Evolutionary conservation across 129 eudicot genomes (phyloP), one percentile per base, ranked within the genome.

Genomic region (Escallonia herrerae): DNA sequence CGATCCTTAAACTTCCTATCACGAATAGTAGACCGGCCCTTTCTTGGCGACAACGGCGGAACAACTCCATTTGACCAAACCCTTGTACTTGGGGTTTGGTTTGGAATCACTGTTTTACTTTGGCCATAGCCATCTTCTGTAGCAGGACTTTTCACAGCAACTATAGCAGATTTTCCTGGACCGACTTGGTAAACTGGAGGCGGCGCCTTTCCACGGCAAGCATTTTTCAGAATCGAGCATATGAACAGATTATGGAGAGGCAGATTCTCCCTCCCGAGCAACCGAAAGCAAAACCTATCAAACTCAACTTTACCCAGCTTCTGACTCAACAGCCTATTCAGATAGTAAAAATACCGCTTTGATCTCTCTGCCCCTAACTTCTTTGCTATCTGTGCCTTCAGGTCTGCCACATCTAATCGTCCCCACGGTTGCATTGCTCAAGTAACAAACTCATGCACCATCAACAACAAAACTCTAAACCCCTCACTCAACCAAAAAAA

Each of bases 331-430:
- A 48, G 51, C 43, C 58, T 65, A 65, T 48, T 50, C 54, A 65
- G 33, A 22, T 48, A 65, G 37, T 22, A 48, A 50, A 48, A 47
- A 12, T 65, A 65, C 43, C 45, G 53, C 40, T 45, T 65, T 38
- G 54, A 65, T 33, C 69, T 65, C 45, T 65, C 69, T 8, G 69
- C 33, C 15, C 69, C 69, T 5, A 65, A 11, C 45, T 39, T 48
- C 69, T 65, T 65, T 6, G 51, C 41, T 38, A 65, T 22, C 69
- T 15, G 69, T 48, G 69, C 69, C 39, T 65, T 65, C 69, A 65
- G 3, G 5, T 48, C 69, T 2, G 33, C 45, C 37, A 65, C 11
- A 47, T 65, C 14, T 10, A 65, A 11, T 7, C 69, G 46, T 1
- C 33, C 33, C 5, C 13, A 22, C 2, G 64, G 64, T 60, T 60